phyloP scores from a whole-genome alignment of 2,329 filamentous ascomycete genomes.

The Cladosporium austrohemisphaericum region DNA sequence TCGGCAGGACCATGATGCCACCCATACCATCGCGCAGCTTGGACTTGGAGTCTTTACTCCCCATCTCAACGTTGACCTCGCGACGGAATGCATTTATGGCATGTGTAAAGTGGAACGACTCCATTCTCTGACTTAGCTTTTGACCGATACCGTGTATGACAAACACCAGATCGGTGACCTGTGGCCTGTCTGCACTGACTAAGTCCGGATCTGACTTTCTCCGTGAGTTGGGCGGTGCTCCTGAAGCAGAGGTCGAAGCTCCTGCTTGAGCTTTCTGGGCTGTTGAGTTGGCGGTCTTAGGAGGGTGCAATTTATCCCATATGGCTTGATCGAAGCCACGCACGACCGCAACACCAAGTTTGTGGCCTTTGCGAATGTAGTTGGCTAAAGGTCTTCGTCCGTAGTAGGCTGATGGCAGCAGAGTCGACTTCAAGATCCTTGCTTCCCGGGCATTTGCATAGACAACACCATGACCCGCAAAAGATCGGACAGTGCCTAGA shows the following conservation, averaged over 20 bases:
- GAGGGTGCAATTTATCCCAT: slow-evolving; percentile 72
- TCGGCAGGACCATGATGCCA: slow-evolving; percentile 86
- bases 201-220: slow-evolving; percentile 52
- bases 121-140: slow-evolving; percentile 83
- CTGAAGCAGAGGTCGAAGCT: slow-evolving; percentile 43
- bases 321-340: slow-evolving; percentile 76
- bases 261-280: slow-evolving; percentile 43
- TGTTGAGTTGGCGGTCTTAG: slow-evolving; percentile 39
- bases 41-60: slow-evolving; percentile 67
- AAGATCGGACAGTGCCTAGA: slow-evolving; percentile 52
- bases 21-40: slow-evolving; percentile 74
- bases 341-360: slow-evolving; percentile 81
- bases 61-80: slow-evolving; percentile 79
- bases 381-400: slow-evolving; percentile 76
- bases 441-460: slow-evolving; percentile 76
- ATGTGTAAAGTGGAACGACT: slow-evolving; percentile 96
- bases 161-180: slow-evolving; percentile 81
- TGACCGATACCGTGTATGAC: slow-evolving; percentile 96
- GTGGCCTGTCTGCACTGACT: slow-evolving; percentile 63
- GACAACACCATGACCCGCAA: slow-evolving; percentile 75
- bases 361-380: slow-evolving; percentile 73
- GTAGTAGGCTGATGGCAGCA: slow-evolving; percentile 82
- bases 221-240: slow-evolving; percentile 37
- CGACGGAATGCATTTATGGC: slow-evolving; percentile 87
- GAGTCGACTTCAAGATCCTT: slow-evolving; percentile 79